A percentile compares a stretch with the other conserved stretches of the same genome.
phyloP scores from a whole-genome alignment of 257 asterid species.

The Solanum neorickii region DNA sequence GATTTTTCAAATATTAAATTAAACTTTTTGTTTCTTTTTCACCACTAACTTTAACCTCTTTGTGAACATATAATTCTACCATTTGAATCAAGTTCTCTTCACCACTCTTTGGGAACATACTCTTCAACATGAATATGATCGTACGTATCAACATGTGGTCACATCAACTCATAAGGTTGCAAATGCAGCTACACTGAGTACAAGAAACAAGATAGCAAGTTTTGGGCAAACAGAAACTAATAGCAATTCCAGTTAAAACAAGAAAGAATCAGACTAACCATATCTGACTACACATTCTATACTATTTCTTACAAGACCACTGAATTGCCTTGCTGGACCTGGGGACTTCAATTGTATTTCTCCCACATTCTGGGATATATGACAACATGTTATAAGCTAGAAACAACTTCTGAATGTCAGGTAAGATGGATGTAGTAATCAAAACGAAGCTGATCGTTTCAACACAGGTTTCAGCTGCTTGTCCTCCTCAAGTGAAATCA shows the following conservation, averaged over 20 bases:
- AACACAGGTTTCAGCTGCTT: conserved; percentile 41
- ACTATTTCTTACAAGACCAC: neutral
- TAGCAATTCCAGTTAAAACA: neutral
- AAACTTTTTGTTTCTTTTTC: no score
- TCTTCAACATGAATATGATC: neutral
- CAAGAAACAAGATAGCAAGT: neutral
- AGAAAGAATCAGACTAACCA: neutral
- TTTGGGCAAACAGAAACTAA: neutral
- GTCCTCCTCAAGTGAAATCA: conserved; percentile 54
- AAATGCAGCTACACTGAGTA: neutral
- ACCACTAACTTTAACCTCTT: neutral
- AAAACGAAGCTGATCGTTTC: conserved; percentile 41
- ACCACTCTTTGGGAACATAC: neutral
- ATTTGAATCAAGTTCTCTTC: no score
- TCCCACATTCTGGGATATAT: neutral
- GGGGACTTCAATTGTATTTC: neutral
- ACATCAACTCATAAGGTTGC: neutral
- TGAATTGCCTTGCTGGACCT: neutral
- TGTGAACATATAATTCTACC: neutral
- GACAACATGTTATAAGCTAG: neutral
- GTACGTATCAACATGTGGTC: neutral
- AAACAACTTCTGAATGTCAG: neutral
- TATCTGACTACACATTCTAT: neutral
- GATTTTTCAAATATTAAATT: no score
- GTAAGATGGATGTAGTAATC: neutral